Evolutionary conservation across 495 filamentous ascomycete species (phyloP), one percentile per base, ranked within the genome.

Genomic region (Neurospora sp.): DNA sequence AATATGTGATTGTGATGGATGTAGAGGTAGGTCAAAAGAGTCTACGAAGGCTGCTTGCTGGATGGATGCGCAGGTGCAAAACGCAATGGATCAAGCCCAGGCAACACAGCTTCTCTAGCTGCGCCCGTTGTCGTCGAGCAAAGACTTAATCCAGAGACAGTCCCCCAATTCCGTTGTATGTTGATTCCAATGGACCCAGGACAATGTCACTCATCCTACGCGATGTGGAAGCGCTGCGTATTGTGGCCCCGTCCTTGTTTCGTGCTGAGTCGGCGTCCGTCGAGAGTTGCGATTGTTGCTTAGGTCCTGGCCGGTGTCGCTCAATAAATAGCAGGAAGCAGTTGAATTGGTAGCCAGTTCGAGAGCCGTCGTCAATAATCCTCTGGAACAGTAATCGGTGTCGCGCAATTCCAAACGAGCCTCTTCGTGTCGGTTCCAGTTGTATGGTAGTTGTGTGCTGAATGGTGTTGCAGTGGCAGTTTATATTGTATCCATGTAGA

Each of bases 201-300:
- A 11, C 27, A 70, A 70, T 66, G 14, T 71, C n/a, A 70, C 54
- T 78, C 78, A 80, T 80, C 48, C 77, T 80, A 76, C 75, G 75
- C 44, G 38, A 54, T 70, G 73, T 46, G 18, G n/a, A 66, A 35
- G 27, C 54, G 54, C 54, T 35, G 27, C 54, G 54, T 66, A 66
- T 66, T 37, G 54, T n/a, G n/a, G n/a, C 11, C 54, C 14, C 54
- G 54, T 66, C 27, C 54, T 66, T 9, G 12, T 62, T 12, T 31
- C 6, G 54, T 62, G 27, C 11, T 16, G 23, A 62, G 12, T 62
- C 27, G 54, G 54, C 54, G 54, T 62, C 14, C 27, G 54, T 66
- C 54, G 14, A 66, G 54, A 66, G 31, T 66, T 66, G 14, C 27
- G 27, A 35, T 18, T 18, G 54, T 31, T 35, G 27, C 54, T 35